Evolutionary conservation across 805 yeast genomes (phyloP).

Genomic region (Saccharomyces eubayanus): DNA sequence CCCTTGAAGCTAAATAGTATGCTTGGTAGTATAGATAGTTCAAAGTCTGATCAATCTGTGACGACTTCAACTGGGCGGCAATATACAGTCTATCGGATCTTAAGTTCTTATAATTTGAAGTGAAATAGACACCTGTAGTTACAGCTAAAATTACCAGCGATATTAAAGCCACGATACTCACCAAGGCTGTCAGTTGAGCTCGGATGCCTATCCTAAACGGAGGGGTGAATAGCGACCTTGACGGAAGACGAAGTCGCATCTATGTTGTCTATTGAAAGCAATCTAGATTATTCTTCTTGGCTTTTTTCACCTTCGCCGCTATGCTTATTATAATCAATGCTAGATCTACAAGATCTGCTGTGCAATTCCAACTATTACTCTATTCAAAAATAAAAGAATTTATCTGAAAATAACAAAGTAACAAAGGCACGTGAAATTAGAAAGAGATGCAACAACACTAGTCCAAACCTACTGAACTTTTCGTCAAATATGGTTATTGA

Average conservation of each 20-base stretch:
- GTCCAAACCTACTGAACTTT: neutral
- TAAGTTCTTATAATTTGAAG: conserved; percentile 48
- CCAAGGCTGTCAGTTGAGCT: conserved; percentile 66
- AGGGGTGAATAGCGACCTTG: conserved; percentile 12
- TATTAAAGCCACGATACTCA: conserved; percentile 57
- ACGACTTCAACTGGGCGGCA: conserved; percentile 71
- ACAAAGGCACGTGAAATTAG: neutral
- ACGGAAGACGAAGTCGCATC: neutral
- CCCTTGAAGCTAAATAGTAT: conserved; percentile 53
- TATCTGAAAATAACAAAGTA: too few species aligned
- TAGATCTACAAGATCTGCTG: neutral
- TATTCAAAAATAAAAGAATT: too few species aligned
- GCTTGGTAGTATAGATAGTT: conserved; percentile 60
- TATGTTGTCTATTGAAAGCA: conserved; percentile 2
- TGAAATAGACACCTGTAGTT: conserved; percentile 69
- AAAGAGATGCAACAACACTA: neutral
- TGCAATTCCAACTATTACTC: too few species aligned
- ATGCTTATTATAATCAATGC: neutral
- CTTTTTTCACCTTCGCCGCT: neutral
- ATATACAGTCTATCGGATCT: conserved; percentile 67
- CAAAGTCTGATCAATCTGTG: conserved; percentile 66
- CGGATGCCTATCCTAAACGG: conserved; percentile 55
- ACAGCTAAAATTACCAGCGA: conserved; percentile 67
- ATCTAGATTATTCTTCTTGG: neutral
- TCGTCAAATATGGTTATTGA: neutral